Conservation (phyloP, 139 green algal species). For the Klebsormidium nitens region DNA sequence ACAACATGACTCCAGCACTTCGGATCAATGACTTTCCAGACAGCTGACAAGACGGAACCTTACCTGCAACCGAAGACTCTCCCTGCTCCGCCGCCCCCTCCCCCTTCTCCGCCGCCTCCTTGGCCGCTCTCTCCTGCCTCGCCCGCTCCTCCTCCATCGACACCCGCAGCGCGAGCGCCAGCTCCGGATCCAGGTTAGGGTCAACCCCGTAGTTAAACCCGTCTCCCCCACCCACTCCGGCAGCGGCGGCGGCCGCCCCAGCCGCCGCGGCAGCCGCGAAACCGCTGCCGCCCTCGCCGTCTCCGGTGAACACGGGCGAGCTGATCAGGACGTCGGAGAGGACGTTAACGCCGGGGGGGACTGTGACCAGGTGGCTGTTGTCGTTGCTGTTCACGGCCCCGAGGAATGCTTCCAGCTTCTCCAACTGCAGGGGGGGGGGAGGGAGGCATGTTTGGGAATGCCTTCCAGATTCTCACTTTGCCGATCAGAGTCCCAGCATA, state of each 20-base stretch:
- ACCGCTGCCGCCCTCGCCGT: conserved; percentile 44
- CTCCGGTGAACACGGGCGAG: conserved; percentile 84
- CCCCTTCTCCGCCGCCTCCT: conserved; percentile 16
- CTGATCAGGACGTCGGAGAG: conserved; percentile 68
- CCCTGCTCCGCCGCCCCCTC: conserved; percentile 1
- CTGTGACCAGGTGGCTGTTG: conserved; percentile 88
- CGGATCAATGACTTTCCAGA: too few species aligned
- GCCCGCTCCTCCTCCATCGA: conserved; percentile 96
- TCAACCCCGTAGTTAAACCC: conserved; percentile 95
- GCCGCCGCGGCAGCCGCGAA: conserved; percentile 49
- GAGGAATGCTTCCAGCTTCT: conserved; percentile 91
- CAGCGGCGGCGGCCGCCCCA: conserved; percentile 8
- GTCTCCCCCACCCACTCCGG: conserved; percentile 41
- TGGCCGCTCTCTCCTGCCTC: conserved; percentile 62
- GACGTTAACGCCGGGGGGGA: conserved; percentile 56
- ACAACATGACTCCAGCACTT: too few species aligned
- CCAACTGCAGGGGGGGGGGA: too few species aligned
- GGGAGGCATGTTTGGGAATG: too few species aligned
- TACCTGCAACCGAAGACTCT: neutral
- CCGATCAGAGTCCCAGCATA: too few species aligned
- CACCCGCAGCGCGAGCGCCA: conserved; percentile 82
- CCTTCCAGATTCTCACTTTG: too few species aligned
- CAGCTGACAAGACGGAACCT: too few species aligned
- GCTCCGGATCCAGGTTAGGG: conserved; percentile 94
- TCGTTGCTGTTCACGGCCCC: conserved; percentile 87